These are phyloP conservation scores for Xylaria curta DNA, from an alignment of 495 filamentous ascomycete species.

Conservation along the genomic window DNA sequence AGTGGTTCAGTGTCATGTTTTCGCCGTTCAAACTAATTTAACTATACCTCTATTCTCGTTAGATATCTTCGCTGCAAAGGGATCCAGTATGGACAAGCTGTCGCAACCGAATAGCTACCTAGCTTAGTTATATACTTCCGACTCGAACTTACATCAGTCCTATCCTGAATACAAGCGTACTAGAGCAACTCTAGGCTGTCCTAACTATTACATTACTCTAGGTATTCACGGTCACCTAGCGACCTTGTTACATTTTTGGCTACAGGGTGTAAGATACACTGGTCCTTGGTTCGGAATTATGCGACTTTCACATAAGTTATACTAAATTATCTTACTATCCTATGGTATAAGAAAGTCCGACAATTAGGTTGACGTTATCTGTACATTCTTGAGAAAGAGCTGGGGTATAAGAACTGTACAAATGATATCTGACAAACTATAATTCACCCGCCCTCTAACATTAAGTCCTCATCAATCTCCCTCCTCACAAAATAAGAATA, in stretches of 20 bases:
- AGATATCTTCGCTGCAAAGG: background rate
- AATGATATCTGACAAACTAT: background rate
- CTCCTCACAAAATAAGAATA: background rate
- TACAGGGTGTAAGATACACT: background rate
- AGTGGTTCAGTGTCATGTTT: no score
- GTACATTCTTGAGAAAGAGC: background rate
- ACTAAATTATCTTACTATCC: no score
- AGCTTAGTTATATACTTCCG: background rate
- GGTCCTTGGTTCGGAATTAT: background rate
- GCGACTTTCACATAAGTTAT: background rate
- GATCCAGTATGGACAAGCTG: background rate
- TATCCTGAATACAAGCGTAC: background rate
- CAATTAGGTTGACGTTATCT: background rate
- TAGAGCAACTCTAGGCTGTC: background rate
- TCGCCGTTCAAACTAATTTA: background rate
- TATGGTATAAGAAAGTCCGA: background rate
- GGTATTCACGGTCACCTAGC: background rate
- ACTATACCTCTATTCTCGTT: background rate
- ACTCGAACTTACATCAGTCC: background rate
- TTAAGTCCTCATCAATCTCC: constrained; percentile 3
- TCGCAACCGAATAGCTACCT: background rate
- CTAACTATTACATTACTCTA: background rate
- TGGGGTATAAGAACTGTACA: constrained; percentile 13
- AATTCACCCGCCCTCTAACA: background rate
- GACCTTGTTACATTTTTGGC: background rate